These are phyloP conservation scores for Myriosclerotinia curreyana DNA, from an alignment of 2,329 filamentous ascomycete species.

Conservation along the genomic window DNA sequence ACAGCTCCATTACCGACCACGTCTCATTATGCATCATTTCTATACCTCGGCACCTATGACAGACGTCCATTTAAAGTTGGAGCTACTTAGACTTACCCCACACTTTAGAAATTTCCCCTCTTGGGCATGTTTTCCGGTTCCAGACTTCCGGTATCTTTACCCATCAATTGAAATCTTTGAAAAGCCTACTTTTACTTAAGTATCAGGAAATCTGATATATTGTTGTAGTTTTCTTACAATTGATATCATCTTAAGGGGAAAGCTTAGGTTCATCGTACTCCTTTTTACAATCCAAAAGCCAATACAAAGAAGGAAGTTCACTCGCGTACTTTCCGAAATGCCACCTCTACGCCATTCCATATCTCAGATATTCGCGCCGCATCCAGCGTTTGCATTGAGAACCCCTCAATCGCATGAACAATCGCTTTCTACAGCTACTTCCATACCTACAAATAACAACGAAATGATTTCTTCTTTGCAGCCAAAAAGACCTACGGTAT, in stretches of 20 bases:
- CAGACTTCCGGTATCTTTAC: not conserved
- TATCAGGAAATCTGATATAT: not conserved
- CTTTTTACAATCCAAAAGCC: not conserved
- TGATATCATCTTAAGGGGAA: not conserved
- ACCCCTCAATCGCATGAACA: not conserved
- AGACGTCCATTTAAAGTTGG: slow-evolving; percentile 19
- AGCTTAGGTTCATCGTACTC: not conserved
- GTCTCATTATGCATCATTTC: not conserved
- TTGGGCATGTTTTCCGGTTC: slow-evolving; percentile 8
- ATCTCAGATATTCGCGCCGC: slow-evolving; percentile 30
- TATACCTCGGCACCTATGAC: slow-evolving; percentile 4
- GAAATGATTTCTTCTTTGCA: slow-evolving; percentile 20
- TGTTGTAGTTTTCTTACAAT: not conserved
- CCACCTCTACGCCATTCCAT: slow-evolving; percentile 26
- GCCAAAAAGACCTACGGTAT: slow-evolving; percentile 29
- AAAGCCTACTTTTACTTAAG: not conserved
- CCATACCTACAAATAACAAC: not conserved
- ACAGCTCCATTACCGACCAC: not conserved
- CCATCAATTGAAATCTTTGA: not conserved
- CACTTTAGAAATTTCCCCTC: slow-evolving; percentile 16
- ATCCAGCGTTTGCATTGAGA: slow-evolving; percentile 17
- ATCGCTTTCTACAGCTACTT: not conserved
- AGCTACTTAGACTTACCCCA: slow-evolving; percentile 21
- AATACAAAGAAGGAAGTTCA: slow-evolving; percentile 6
- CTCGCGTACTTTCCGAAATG: not conserved